phyloP scores from a whole-genome alignment of 2,329 filamentous ascomycete species.

The Botrytis galanthina region DNA sequence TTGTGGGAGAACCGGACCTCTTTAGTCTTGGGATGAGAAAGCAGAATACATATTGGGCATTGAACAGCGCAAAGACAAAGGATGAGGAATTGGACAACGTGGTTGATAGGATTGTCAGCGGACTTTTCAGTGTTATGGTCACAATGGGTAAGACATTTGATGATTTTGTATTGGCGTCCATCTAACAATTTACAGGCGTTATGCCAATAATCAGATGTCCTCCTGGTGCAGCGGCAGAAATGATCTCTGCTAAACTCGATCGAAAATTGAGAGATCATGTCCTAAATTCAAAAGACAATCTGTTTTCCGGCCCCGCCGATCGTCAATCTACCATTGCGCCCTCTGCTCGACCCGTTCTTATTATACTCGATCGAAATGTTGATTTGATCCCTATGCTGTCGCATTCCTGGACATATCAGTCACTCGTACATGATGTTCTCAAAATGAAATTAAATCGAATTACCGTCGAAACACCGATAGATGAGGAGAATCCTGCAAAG shows the following conservation, averaged over 20 bases:
- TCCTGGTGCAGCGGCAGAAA: conserved; percentile 87
- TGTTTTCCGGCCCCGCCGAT: conserved; percentile 67
- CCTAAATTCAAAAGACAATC: conserved; percentile 94
- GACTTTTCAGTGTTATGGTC: conserved; percentile 96
- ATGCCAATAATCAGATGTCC: conserved; percentile 96
- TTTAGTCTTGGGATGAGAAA: conserved; percentile 94
- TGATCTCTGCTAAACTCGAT: conserved; percentile 91
- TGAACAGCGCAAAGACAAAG: conserved; percentile 88
- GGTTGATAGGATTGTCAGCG: conserved; percentile 89
- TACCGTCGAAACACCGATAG: conserved; percentile 79
- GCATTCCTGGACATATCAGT: conserved; percentile 89
- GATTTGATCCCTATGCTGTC: conserved; percentile 98
- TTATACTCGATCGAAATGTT: conserved; percentile 92
- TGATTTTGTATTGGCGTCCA: background rate
- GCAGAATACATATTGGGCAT: conserved; percentile 86
- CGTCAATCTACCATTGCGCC: conserved; percentile 60
- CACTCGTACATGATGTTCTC: conserved; percentile 74
- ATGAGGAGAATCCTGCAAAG: conserved; percentile 72
- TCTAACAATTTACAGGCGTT: conserved; percentile 55
- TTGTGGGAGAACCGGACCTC: conserved; percentile 90
- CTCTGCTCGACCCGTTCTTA: conserved; percentile 78
- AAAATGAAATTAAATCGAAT: conserved; percentile 88
- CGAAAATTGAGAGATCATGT: conserved; percentile 95
- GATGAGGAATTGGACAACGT: conserved; percentile 86
- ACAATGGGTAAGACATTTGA: conserved; percentile 72